Conservation (phyloP, 2,329 filamentous ascomycete species). For the Xylariales sp. region DNA sequence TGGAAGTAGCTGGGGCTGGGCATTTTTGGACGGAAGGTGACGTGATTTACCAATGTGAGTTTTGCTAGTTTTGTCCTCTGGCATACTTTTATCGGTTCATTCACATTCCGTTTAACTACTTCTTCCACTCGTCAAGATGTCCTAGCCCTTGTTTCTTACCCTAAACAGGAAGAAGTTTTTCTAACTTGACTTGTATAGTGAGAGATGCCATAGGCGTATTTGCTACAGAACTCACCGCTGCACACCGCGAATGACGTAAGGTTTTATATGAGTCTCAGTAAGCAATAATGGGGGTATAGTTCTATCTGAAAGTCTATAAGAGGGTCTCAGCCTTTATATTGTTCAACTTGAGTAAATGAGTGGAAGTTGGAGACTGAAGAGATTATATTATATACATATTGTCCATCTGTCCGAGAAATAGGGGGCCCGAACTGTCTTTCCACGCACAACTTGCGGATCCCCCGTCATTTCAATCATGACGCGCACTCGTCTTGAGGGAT, state of each 20-base stretch:
- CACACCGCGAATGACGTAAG: not conserved
- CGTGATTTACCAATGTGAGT: slow-evolving; percentile 54
- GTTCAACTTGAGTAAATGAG: not conserved
- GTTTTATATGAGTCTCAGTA: not conserved
- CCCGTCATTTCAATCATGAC: too few species aligned
- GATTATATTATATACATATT: not conserved
- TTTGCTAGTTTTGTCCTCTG: slow-evolving; percentile 38
- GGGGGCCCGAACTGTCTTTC: not conserved
- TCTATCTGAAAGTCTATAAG: not conserved
- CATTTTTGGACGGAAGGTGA: slow-evolving; percentile 73
- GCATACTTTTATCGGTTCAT: not conserved
- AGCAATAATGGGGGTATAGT: not conserved
- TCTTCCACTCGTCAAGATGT: not conserved
- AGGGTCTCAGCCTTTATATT: not conserved
- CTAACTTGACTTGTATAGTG: slow-evolving; percentile 27
- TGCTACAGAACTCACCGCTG: slow-evolving; percentile 16
- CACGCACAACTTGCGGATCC: too few species aligned
- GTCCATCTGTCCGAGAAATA: not conserved
- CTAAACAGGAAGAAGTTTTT: not conserved
- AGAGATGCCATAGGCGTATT: slow-evolving; percentile 32
- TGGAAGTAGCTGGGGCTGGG: slow-evolving; percentile 65
- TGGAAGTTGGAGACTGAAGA: not conserved
- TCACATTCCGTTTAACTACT: not conserved
- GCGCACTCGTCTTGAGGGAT: too few species aligned
- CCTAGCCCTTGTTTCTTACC: not conserved